Conservation (phyloP, 2,329 filamentous ascomycete genomes). For the Elsinoe australis region DNA sequence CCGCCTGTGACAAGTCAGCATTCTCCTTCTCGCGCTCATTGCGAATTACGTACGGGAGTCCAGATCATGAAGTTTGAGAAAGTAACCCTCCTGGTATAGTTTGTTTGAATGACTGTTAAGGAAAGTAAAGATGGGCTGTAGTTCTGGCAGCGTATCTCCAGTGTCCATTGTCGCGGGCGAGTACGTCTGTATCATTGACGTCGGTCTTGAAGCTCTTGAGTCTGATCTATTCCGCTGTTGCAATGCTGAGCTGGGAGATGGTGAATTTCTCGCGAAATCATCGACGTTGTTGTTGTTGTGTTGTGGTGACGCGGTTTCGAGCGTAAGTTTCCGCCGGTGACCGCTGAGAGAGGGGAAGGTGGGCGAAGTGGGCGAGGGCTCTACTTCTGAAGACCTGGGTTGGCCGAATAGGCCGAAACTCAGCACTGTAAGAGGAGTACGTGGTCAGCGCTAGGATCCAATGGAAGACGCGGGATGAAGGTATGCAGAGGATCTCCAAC, state of each 20-base stretch:
- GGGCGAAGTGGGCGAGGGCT: slow-evolving; percentile 12
- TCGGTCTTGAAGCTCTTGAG: slow-evolving; percentile 52
- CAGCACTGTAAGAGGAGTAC: slow-evolving; percentile 13
- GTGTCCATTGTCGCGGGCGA: slow-evolving; percentile 79
- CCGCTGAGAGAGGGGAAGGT: slow-evolving; percentile 17
- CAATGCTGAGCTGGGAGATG: slow-evolving; percentile 29
- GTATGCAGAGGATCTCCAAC: slow-evolving; percentile 5
- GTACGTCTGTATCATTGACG: slow-evolving; percentile 81
- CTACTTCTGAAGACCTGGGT: slow-evolving; percentile 10
- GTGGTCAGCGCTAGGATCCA: slow-evolving; percentile 3
- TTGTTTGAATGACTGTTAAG: slow-evolving; percentile 95
- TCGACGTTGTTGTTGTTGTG: slow-evolving; percentile 12
- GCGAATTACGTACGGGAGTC: slow-evolving; percentile 64
- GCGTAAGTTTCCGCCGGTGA: slow-evolving; percentile 18
- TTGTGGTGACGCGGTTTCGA: slow-evolving; percentile 18
- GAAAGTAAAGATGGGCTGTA: slow-evolving; percentile 88
- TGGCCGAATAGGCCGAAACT: slow-evolving; percentile 16
- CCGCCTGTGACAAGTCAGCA: slow-evolving; percentile 58
- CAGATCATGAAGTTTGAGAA: slow-evolving; percentile 90
- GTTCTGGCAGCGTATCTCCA: slow-evolving; percentile 80
- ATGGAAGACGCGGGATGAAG: not conserved
- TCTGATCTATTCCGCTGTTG: slow-evolving; percentile 33
- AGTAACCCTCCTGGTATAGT: slow-evolving; percentile 95
- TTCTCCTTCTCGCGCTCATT: no score
- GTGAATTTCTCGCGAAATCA: slow-evolving; percentile 17